phyloP scores from a whole-genome alignment of 2,329 filamentous ascomycete species.

The Fusarium sp. region DNA sequence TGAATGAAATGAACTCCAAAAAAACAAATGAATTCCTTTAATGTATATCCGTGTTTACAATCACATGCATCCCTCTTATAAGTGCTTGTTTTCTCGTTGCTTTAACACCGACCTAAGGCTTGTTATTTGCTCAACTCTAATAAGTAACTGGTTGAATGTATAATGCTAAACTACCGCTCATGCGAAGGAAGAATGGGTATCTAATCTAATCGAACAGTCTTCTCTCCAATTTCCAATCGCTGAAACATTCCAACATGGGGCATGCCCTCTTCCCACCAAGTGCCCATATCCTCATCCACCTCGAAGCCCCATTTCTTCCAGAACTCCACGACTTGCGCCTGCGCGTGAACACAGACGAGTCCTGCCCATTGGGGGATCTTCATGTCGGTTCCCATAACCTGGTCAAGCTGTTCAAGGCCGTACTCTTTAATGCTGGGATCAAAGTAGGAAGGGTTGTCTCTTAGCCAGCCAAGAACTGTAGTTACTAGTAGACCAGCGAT shows the following conservation, averaged over 20 bases:
- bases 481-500: constrained; percentile 75
- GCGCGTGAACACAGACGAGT: constrained; percentile 82
- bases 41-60: constrained; percentile 8
- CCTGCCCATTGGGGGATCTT: constrained; percentile 74
- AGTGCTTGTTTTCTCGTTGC: neutral
- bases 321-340: constrained; percentile 70
- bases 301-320: constrained; percentile 81
- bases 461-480: constrained; percentile 75
- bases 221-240: constrained; percentile 54
- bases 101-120: neutral
- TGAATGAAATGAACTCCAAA: constrained; percentile 48
- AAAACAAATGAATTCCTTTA: constrained; percentile 16
- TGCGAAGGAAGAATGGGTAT: neutral
- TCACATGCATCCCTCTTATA: neutral
- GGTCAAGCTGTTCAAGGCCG: constrained; percentile 58
- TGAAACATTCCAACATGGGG: constrained; percentile 85
- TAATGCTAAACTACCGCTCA: constrained; percentile 5
- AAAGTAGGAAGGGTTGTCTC: constrained; percentile 67
- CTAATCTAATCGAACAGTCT: constrained; percentile 44
- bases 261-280: constrained; percentile 87
- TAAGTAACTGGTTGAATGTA: neutral
- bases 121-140: neutral
- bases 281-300: constrained; percentile 77
- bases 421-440: constrained; percentile 59
- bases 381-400: constrained; percentile 49